phyloP scores from a whole-genome alignment of 1,284 basidiomycete genomes.

The Boletus semigastroideus region DNA sequence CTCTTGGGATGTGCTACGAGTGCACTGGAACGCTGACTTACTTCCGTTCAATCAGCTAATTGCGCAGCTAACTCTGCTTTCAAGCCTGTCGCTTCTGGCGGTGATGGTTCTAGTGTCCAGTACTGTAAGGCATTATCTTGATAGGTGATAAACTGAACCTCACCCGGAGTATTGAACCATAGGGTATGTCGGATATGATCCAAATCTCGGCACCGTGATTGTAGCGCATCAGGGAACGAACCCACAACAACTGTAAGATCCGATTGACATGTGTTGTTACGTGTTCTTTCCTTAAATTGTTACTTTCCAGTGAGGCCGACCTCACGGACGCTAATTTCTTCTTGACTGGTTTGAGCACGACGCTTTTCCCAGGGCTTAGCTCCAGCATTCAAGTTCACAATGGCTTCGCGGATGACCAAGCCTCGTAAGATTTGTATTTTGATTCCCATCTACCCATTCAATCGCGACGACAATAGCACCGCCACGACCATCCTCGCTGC shows the following conservation, averaged over 20 bases:
- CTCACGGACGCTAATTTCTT: constrained; percentile 55
- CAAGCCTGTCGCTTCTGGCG: constrained; percentile 59
- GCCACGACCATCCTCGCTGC: constrained; percentile 49
- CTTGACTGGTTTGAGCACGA: constrained; percentile 39
- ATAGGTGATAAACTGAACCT: neutral
- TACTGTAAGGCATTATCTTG: constrained; percentile 39
- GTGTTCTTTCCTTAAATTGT: neutral
- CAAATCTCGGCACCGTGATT: constrained; percentile 34
- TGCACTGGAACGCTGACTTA: neutral
- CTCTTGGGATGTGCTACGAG: neutral
- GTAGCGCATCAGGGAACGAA: constrained; percentile 41
- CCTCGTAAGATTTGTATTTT: constrained; percentile 37
- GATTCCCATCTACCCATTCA: neutral
- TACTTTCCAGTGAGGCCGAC: constrained; percentile 40
- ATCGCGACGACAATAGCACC: constrained; percentile 40
- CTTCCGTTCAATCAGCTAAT: constrained; percentile 37
- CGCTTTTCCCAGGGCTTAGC: constrained; percentile 60
- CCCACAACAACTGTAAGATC: constrained; percentile 31
- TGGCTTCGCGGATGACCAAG: constrained; percentile 57
- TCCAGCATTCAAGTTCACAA: constrained; percentile 51
- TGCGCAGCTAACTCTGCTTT: constrained; percentile 59
- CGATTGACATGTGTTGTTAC: neutral
- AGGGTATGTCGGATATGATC: constrained; percentile 44
- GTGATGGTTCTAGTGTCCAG: constrained; percentile 53
- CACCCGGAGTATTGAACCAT: neutral